These are phyloP conservation scores for Talaromyces islandicus DNA, from an alignment of 2,329 filamentous ascomycete genomes.

Conservation along the genomic window DNA sequence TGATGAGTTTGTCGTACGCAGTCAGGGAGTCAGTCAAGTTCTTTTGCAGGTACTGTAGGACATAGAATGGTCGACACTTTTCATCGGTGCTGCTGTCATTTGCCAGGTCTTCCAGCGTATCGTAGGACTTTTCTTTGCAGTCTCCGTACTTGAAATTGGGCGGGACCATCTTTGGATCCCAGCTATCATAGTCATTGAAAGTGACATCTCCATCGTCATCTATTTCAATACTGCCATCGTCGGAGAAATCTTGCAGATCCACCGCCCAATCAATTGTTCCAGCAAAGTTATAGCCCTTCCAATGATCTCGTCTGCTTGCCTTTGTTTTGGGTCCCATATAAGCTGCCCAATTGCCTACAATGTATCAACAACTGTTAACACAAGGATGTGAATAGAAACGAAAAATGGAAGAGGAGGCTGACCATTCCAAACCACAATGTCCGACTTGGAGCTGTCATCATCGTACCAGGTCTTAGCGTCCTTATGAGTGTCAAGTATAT, in stretches of 20 bases:
- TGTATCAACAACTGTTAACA: too few relatives aligned
- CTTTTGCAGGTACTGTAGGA: neutral
- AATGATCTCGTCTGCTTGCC: neutral
- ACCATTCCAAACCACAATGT: neutral
- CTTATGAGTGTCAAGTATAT: neutral
- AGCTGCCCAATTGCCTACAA: neutral
- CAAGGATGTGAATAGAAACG: too few relatives aligned
- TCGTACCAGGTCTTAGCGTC: neutral
- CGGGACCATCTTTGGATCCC: too few relatives aligned
- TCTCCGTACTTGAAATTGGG: neutral
- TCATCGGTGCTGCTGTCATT: neutral
- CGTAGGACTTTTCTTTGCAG: neutral
- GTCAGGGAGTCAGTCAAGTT: neutral
- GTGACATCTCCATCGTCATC: neutral
- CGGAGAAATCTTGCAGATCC: neutral
- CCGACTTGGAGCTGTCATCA: neutral
- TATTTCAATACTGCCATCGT: neutral
- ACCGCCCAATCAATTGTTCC: neutral
- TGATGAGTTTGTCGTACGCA: neutral
- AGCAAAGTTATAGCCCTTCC: neutral
- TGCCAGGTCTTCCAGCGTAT: neutral
- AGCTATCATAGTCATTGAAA: too few relatives aligned
- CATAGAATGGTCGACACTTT: neutral
- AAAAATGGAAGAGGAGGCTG: too few relatives aligned
- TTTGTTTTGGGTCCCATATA: neutral